Conservation (phyloP, 768 basidiomycete species). For the Rhodotorula paludigena region DNA sequence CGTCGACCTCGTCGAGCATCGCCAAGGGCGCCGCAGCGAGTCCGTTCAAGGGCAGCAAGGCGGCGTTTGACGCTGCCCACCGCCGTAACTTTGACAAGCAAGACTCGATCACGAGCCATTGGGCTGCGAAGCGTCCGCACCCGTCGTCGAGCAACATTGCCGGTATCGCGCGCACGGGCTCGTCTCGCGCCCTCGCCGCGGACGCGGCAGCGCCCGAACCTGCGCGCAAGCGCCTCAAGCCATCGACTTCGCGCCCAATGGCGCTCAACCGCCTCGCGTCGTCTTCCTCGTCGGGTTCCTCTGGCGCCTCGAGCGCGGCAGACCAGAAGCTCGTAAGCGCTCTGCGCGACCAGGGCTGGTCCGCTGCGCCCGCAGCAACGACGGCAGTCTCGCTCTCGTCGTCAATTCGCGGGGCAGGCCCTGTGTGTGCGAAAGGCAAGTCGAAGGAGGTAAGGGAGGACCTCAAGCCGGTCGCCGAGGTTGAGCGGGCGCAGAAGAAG, state of each 20-base stretch:
- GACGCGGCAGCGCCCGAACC: neutral
- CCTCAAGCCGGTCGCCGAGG: neutral
- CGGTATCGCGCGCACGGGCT: neutral
- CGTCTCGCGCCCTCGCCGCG: neutral
- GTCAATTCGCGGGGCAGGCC: neutral
- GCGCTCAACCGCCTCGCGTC: neutral
- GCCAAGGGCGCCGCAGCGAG: neutral
- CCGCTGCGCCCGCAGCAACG: neutral
- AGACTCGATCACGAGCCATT: conserved; percentile 38
- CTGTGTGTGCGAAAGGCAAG: neutral
- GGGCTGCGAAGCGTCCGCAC: conserved; percentile 29
- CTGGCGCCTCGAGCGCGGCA: neutral
- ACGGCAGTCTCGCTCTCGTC: conserved; percentile 2
- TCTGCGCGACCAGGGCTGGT: conserved; percentile 19
- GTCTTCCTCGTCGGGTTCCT: neutral
- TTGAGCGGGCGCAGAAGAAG: conserved; percentile 15
- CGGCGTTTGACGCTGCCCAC: conserved; percentile 4
- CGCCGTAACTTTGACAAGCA: conserved; percentile 22
- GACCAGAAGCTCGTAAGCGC: conserved; percentile 14
- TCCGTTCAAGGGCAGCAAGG: conserved; percentile 2
- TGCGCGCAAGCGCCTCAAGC: conserved; percentile 15
- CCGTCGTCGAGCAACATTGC: neutral
- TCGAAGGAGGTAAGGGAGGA: conserved; percentile 7
- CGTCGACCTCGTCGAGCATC: neutral
- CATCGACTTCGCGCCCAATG: neutral